Evolutionary conservation across 805 yeast genomes (phyloP), one percentile per base, ranked within the genome.

Genomic region (Pichia rugopelliculosa): DNA sequence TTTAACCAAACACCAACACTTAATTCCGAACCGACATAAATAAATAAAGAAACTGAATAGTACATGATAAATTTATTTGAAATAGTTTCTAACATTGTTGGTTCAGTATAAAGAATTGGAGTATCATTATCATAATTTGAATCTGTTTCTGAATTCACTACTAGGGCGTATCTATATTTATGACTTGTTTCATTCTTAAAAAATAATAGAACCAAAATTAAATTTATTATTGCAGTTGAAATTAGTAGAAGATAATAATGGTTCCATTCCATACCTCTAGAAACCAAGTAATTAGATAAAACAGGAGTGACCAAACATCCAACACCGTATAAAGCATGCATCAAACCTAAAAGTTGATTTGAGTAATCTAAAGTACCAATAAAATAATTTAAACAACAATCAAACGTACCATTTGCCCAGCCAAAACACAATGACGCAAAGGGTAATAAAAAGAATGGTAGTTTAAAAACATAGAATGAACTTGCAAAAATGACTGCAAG

Each of bases 371-470:
- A 61, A 25, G 60, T 59, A 3, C 80, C 80, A 55, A 75, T 53
- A 73, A 78, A 80, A 15, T 77, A 66, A 54, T 77, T 79, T 56
- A 77, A 62, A 10, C 75, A 64, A 34, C 83, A 76, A 58, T 81
- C 87, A 24, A 77, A 53, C 9, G 73, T 53, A 0, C 88, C 87
- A 46, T 68, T 68, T 0, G 84, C 82, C 37, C 79, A 55, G 0
- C 89, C 89, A 41, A 60, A 59, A 21, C 73, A 53, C 2, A 68
- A 56, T 49, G 75, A 71, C 27, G 68, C 61, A 0, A 65, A 1
- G 1, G 74, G 68, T 24, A 76, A 67, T 0, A 76, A 22, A 11
- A 56, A 47, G 49, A 70, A 72, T 18, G 77, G 76, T 1, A 77
- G 75, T 38, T 59, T 66, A 4, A 64, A 51, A 9, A 70, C 60